Conservation (phyloP, 2,329 filamentous ascomycete genomes). For the Colletotrichum chrysophilum region DNA sequence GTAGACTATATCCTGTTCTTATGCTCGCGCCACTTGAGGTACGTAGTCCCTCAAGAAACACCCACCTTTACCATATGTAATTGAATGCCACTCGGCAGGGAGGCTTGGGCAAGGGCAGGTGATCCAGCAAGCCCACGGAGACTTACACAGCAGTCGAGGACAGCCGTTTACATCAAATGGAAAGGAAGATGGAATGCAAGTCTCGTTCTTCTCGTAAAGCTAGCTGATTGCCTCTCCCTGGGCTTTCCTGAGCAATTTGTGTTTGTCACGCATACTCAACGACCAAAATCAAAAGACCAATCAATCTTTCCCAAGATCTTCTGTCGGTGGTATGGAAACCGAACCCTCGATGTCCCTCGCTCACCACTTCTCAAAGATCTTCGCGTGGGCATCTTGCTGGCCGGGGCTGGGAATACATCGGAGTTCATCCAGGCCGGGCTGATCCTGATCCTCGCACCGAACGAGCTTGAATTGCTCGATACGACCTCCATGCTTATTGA, state of each 20-base stretch:
- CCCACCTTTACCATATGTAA: neutral
- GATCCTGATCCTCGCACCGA: neutral
- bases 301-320: neutral
- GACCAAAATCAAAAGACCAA: neutral
- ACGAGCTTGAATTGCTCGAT: slow-evolving; percentile 10
- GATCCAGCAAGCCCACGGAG: neutral
- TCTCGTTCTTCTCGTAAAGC: neutral
- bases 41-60: neutral
- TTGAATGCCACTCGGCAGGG: neutral
- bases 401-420: neutral
- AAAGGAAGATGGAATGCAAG: neutral
- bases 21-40: neutral
- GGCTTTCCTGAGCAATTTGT: neutral
- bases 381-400: slow-evolving; percentile 19
- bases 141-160: neutral
- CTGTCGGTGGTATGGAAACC: neutral
- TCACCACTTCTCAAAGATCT: slow-evolving; percentile 24
- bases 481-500: slow-evolving; percentile 25
- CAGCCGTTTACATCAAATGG: neutral
- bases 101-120: neutral
- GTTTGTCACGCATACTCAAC: neutral
- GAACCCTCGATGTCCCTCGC: neutral
- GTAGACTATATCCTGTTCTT: neutral
- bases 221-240: neutral
- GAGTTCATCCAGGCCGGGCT: slow-evolving; percentile 4